Evolutionary conservation across 768 basidiomycete species (phyloP).

Genomic region (Mycena indigotica): DNA sequence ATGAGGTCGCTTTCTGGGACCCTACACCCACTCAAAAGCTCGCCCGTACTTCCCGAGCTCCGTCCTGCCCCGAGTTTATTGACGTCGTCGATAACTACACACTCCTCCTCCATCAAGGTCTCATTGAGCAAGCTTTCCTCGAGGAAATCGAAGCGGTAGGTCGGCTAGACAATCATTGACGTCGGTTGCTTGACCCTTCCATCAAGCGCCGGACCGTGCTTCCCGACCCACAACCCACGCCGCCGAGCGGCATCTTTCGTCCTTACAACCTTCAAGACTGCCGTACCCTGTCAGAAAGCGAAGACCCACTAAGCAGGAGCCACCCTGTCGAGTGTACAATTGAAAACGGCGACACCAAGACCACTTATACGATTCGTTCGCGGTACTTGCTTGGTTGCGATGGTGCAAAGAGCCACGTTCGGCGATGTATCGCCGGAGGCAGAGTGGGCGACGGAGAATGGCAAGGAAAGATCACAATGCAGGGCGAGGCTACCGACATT

Average conservation of each 20-base stretch:
- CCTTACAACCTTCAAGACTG: constrained; percentile 16
- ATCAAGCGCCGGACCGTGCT: constrained; percentile 17
- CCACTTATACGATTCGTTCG: constrained; percentile 19
- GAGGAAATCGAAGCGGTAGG: constrained; percentile 20
- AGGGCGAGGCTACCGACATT: constrained; percentile 49
- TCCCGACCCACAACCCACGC: constrained; percentile 13
- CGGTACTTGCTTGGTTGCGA: constrained; percentile 11
- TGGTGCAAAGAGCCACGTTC: constrained; percentile 51
- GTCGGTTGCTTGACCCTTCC: background rate
- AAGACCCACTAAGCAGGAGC: constrained; percentile 12
- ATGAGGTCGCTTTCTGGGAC: constrained; percentile 24
- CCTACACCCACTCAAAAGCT: constrained; percentile 23
- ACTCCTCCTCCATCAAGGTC: constrained; percentile 22
- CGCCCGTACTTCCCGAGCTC: constrained; percentile 29
- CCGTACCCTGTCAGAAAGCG: constrained; percentile 8
- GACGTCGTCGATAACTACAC: constrained; percentile 25
- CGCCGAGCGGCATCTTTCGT: constrained; percentile 15
- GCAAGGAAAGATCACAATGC: constrained; percentile 44
- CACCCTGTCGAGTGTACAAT: constrained; percentile 21
- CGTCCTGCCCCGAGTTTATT: constrained; percentile 20
- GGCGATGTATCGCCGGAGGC: constrained; percentile 26
- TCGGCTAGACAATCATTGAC: background rate
- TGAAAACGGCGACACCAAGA: constrained; percentile 16
- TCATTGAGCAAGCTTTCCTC: constrained; percentile 22
- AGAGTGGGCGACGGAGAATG: constrained; percentile 29